A percentile compares a stretch with the other conserved stretches of the same genome.
Evolutionary conservation across 441 rosid species (phyloP).

Genomic region (Lepidium campestre): DNA sequence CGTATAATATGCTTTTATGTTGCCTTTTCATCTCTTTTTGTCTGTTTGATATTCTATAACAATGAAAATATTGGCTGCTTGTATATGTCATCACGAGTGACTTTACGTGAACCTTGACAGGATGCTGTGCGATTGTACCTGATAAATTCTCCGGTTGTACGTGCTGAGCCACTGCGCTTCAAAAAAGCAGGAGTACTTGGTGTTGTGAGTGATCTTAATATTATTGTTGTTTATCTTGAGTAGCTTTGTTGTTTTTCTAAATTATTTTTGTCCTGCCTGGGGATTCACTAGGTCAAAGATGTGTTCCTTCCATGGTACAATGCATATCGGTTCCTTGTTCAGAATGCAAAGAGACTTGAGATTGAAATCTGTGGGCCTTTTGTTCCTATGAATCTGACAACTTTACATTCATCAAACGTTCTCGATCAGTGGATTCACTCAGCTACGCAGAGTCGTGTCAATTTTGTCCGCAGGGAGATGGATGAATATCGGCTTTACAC

Average conservation of each 20-base stretch:
- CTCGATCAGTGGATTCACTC: conserved; percentile 99
- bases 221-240: background rate
- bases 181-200: conserved; percentile 87
- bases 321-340: conserved; percentile 97
- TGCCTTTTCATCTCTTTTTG: background rate
- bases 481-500: conserved; percentile 92
- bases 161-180: conserved; percentile 90
- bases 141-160: conserved; percentile 96
- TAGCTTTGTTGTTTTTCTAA: conserved; percentile 1
- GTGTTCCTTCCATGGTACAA: conserved; percentile 99
- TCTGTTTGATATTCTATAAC: background rate
- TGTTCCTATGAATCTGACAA: conserved; percentile 53
- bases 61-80: background rate
- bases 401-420: conserved; percentile 78
- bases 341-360: conserved; percentile 97
- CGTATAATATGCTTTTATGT: background rate
- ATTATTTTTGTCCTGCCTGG: conserved; percentile 1
- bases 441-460: conserved; percentile 97
- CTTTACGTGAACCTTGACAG: conserved; percentile 34
- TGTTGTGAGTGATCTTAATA: conserved; percentile 66
- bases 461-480: conserved; percentile 87
- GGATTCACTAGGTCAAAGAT: conserved; percentile 77
- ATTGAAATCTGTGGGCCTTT: conserved; percentile 72
- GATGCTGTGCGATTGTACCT: conserved; percentile 95
- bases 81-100: background rate